Conservation (phyloP, 768 basidiomycete species). For the Cystofilobasidium ferigula region DNA sequence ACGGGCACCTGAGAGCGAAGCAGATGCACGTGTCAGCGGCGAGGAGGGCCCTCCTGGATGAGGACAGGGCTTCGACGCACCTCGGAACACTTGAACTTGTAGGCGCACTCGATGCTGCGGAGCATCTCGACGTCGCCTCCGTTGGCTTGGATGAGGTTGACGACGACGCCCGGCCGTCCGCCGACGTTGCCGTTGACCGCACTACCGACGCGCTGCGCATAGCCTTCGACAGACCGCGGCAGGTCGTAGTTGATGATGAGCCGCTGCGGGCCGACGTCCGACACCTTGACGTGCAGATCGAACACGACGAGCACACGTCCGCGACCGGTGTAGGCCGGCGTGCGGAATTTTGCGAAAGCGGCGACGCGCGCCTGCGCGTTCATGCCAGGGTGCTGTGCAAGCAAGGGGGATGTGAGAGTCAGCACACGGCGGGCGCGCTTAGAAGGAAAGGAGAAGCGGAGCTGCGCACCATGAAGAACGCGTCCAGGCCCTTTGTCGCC, state of each 20-base stretch:
- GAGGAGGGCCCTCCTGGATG: too few species aligned
- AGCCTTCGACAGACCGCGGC: constrained; percentile 66
- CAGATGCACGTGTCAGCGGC: neutral
- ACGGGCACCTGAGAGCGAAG: constrained; percentile 15
- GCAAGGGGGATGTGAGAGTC: constrained; percentile 27
- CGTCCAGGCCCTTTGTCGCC: constrained; percentile 71
- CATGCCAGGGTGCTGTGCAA: constrained; percentile 78
- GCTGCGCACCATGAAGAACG: constrained; percentile 66
- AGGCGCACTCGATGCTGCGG: constrained; percentile 95
- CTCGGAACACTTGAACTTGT: constrained; percentile 42
- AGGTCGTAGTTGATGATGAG: constrained; percentile 90
- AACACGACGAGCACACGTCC: constrained; percentile 76
- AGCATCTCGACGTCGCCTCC: constrained; percentile 98
- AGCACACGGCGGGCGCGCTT: constrained; percentile 29
- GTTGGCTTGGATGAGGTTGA: constrained; percentile 95
- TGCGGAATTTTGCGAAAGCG: constrained; percentile 64
- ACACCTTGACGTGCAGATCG: constrained; percentile 81
- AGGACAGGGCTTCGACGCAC: neutral
- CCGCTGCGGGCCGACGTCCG: constrained; percentile 80
- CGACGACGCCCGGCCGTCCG: constrained; percentile 75
- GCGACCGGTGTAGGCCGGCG: constrained; percentile 22
- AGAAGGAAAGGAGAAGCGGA: neutral
- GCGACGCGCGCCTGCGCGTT: constrained; percentile 67
- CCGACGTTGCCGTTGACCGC: constrained; percentile 67
- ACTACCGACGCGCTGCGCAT: constrained; percentile 81